Evolutionary conservation across 1,139 yeast species (phyloP).

Genomic region (Pichia sp.): DNA sequence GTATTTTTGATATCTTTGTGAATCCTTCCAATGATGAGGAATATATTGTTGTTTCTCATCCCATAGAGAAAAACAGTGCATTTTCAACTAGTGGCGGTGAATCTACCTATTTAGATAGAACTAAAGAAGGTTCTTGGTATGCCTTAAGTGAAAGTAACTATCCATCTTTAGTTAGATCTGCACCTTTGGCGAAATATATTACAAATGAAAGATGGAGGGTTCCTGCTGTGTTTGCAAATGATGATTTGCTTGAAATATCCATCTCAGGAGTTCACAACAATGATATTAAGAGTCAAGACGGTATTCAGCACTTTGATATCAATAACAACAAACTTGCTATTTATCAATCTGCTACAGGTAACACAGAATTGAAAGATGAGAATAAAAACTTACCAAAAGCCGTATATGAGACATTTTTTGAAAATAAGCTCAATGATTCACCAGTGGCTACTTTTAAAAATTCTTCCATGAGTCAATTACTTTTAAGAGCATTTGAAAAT

Average conservation of each 20-base stretch:
- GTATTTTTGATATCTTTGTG: slow-evolving; percentile 62
- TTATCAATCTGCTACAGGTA: slow-evolving; percentile 23
- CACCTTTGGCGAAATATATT: slow-evolving; percentile 61
- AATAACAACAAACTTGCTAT: slow-evolving; percentile 17
- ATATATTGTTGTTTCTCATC: slow-evolving; percentile 57
- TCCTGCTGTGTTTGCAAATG: slow-evolving; percentile 30
- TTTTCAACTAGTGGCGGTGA: slow-evolving; percentile 12
- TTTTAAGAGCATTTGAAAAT: slow-evolving; percentile 33
- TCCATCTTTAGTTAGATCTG: slow-evolving; percentile 74
- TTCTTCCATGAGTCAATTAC: slow-evolving; percentile 18
- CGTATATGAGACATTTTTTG: background rate
- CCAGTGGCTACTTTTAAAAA: slow-evolving; percentile 18
- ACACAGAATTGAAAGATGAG: background rate
- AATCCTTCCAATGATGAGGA: slow-evolving; percentile 24
- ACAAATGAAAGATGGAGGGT: slow-evolving; percentile 37
- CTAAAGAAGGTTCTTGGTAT: slow-evolving; percentile 70
- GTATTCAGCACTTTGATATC: background rate
- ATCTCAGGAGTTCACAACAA: slow-evolving; percentile 30
- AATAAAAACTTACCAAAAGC: background rate
- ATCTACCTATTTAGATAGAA: slow-evolving; percentile 58
- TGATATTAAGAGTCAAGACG: slow-evolving; percentile 13
- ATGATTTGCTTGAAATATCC: slow-evolving; percentile 25
- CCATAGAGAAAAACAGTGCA: slow-evolving; percentile 29
- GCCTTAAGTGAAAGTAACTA: slow-evolving; percentile 74
- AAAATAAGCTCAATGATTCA: slow-evolving; percentile 7